A percentile compares a stretch with the other conserved stretches of the same genome.
Evolutionary conservation across 2,329 filamentous ascomycete genomes (phyloP).

Genomic region (Cercospora janseana): DNA sequence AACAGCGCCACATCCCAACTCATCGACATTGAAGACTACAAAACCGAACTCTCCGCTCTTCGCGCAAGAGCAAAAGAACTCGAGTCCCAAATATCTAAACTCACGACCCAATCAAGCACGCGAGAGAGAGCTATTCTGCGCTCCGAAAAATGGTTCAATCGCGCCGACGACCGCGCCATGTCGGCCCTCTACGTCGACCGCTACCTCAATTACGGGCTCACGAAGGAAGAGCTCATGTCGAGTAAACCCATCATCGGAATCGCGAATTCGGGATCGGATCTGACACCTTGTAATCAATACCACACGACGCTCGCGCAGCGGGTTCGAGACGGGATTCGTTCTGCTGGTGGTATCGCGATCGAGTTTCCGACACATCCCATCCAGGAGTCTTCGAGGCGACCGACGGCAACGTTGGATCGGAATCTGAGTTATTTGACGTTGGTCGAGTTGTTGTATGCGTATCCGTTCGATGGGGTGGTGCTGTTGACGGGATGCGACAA

Average conservation of each 20-base stretch:
- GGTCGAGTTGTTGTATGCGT: slow-evolving; percentile 35
- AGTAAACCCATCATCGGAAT: slow-evolving; percentile 36
- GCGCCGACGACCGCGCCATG: slow-evolving; percentile 33
- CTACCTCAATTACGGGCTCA: slow-evolving; percentile 35
- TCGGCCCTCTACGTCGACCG: slow-evolving; percentile 35
- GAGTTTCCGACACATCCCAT: slow-evolving; percentile 37
- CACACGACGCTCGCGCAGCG: slow-evolving; percentile 33
- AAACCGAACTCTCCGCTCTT: slow-evolving; percentile 31
- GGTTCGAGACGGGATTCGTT: slow-evolving; percentile 34
- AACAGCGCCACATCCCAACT: slow-evolving; percentile 6
- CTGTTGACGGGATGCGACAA: slow-evolving; percentile 36
- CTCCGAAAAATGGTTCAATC: slow-evolving; percentile 34
- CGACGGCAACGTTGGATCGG: slow-evolving; percentile 35
- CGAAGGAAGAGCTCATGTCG: slow-evolving; percentile 32
- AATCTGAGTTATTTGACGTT: slow-evolving; percentile 34
- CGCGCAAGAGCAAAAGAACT: slow-evolving; percentile 33
- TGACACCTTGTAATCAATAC: slow-evolving; percentile 35
- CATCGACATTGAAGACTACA: slow-evolving; percentile 36
- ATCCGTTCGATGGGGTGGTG: slow-evolving; percentile 36
- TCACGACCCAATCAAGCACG: slow-evolving; percentile 18
- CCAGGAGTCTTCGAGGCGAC: slow-evolving; percentile 32
- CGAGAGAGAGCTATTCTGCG: slow-evolving; percentile 25
- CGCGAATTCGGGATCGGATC: slow-evolving; percentile 34
- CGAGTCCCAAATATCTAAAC: slow-evolving; percentile 31
- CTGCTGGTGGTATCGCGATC: slow-evolving; percentile 34